Percentiles rank a stretch among this genome's conserved stretches.
phyloP scores from a whole-genome alignment of 179 eudicot species.

The Beta macrorhiza region DNA sequence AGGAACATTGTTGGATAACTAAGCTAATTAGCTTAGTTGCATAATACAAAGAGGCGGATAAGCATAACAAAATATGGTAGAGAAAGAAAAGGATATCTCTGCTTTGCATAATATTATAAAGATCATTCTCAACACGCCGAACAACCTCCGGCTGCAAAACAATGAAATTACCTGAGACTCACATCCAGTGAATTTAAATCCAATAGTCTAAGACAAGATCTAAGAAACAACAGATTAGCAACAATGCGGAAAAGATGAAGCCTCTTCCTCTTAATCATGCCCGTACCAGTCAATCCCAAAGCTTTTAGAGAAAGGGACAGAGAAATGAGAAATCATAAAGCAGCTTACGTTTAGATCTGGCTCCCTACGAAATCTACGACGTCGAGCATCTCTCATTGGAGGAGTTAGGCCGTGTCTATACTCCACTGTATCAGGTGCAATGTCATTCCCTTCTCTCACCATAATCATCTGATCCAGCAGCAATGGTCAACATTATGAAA shows the following conservation, averaged over 20 bases:
- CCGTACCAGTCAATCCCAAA: too few relatives aligned
- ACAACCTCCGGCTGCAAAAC: slow-evolving; percentile 88
- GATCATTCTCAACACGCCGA: slow-evolving; percentile 74
- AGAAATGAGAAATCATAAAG: neutral
- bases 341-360: slow-evolving; percentile 74
- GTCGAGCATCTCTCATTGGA: slow-evolving; percentile 94
- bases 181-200: too few relatives aligned
- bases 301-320: neutral
- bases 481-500: slow-evolving; percentile 1
- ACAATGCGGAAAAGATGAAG: too few relatives aligned
- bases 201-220: too few relatives aligned
- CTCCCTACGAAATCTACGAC: slow-evolving; percentile 81
- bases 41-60: too few relatives aligned
- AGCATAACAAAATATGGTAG: too few relatives aligned
- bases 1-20: neutral
- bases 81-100: slow-evolving; percentile 71
- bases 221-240: too few relatives aligned
- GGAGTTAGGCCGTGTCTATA: slow-evolving; percentile 91
- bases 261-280: too few relatives aligned
- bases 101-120: slow-evolving; percentile 80
- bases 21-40: too few relatives aligned
- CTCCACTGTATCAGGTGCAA: slow-evolving; percentile 77
- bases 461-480: slow-evolving; percentile 71
- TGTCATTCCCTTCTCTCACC: slow-evolving; percentile 72
- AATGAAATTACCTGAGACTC: neutral